Evolutionary conservation across 2,329 filamentous ascomycete species (phyloP).

Genomic region (Niveomyces coronatus): DNA sequence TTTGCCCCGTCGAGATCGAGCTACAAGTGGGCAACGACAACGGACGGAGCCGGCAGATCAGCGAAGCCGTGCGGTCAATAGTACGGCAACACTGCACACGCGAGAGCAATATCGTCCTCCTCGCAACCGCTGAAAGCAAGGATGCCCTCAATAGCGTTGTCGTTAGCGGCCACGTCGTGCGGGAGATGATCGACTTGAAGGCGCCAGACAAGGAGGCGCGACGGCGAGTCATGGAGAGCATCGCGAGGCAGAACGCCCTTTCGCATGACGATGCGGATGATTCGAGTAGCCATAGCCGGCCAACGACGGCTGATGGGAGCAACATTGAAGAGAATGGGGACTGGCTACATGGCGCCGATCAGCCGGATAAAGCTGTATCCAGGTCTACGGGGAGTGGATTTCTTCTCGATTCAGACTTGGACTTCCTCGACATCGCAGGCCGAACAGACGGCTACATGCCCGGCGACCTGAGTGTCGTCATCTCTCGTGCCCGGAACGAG

Average conservation of each 20-base stretch:
- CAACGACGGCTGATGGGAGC: conserved; percentile 46
- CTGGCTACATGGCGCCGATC: conserved; percentile 68
- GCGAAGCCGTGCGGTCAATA: conserved; percentile 75
- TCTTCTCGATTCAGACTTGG: conserved; percentile 63
- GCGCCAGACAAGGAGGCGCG: conserved; percentile 89
- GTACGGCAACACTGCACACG: conserved; percentile 74
- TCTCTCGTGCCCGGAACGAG: conserved; percentile 81
- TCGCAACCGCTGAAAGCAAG: conserved; percentile 88
- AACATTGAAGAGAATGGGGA: conserved; percentile 45
- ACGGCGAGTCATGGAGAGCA: conserved; percentile 70
- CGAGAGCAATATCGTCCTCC: conserved; percentile 70
- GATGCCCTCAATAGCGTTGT: conserved; percentile 86
- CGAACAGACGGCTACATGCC: conserved; percentile 98
- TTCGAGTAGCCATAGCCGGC: conserved; percentile 39
- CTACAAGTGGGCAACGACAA: conserved; percentile 91
- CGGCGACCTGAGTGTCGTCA: conserved; percentile 77
- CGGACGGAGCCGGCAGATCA: conserved; percentile 81
- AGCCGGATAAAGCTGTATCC: conserved; percentile 33
- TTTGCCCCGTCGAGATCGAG: conserved; percentile 90
- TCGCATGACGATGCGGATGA: conserved; percentile 27
- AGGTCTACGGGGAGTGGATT: conserved; percentile 48
- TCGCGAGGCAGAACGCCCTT: conserved; percentile 49
- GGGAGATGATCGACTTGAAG: conserved; percentile 81
- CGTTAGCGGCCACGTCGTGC: conserved; percentile 81
- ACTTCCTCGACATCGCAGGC: conserved; percentile 86